Conservation (phyloP, 2,329 filamentous ascomycete species). For the Talaromyces albobiverticillius region DNA sequence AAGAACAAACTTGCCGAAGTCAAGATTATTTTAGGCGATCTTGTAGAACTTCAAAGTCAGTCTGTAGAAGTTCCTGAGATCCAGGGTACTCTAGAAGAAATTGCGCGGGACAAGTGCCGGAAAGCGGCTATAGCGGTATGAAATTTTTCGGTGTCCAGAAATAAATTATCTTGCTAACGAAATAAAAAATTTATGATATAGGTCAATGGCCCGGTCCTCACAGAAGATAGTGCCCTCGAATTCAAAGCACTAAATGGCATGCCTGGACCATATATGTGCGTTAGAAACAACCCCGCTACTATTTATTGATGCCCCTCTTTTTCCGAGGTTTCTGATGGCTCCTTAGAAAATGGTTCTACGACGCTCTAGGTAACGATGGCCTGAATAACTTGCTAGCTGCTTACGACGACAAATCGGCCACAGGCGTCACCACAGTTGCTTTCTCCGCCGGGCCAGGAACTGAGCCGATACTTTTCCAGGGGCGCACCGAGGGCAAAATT, state of each 20-base stretch:
- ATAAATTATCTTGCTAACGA: no score
- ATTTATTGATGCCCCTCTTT: no score
- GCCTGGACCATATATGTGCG: constrained; percentile 1
- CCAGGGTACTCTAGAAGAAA: not conserved
- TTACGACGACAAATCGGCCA: not conserved
- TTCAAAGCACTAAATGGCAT: constrained; percentile 8
- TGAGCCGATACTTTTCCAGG: not conserved
- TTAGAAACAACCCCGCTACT: no score
- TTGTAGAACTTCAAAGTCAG: not conserved
- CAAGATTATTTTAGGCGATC: not conserved
- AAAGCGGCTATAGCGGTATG: not conserved
- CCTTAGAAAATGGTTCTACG: not conserved
- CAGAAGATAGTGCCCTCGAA: constrained; percentile 11
- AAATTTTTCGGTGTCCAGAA: not conserved
- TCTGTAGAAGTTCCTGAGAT: not conserved
- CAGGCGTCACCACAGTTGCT: not conserved
- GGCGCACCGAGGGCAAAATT: not conserved
- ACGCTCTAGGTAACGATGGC: not conserved
- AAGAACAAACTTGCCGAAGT: not conserved
- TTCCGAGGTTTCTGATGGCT: no score
- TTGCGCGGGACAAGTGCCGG: constrained; percentile 1
- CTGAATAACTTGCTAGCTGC: not conserved
- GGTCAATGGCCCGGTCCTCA: constrained; percentile 12
- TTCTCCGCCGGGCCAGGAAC: not conserved
- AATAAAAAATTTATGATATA: not conserved